These are phyloP conservation scores for Magnusiomyces starmeri DNA, from an alignment of 1,139 yeast species.

Conservation along the genomic window DNA sequence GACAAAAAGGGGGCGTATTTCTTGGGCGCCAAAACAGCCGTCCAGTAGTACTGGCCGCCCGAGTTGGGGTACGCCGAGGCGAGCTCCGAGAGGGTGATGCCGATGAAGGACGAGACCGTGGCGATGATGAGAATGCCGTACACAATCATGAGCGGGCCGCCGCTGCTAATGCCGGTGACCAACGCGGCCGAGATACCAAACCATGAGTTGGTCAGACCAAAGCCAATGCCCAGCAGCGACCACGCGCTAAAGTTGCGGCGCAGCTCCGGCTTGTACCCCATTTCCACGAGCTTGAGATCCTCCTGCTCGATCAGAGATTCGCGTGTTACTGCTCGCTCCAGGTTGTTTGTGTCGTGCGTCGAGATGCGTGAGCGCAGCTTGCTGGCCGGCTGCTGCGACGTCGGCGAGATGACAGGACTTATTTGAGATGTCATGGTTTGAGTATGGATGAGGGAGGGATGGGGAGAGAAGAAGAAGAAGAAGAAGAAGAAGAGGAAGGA, in stretches of 20 bases:
- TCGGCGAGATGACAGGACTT: too few species aligned
- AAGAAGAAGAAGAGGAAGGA: too few species aligned
- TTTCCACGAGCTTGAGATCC: conserved; percentile 18
- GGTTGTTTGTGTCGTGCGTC: not conserved
- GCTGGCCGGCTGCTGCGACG: too few species aligned
- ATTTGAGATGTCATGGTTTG: too few species aligned
- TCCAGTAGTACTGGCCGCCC: conserved; percentile 59
- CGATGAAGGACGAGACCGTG: conserved; percentile 40
- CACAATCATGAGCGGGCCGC: conserved; percentile 45
- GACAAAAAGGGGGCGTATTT: conserved; percentile 43
- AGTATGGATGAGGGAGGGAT: too few species aligned
- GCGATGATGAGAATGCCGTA: conserved; percentile 48
- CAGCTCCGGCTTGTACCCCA: conserved; percentile 35
- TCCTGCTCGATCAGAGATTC: not conserved
- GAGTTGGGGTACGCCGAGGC: conserved; percentile 50
- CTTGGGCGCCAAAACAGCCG: conserved; percentile 47
- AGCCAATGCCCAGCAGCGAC: conserved; percentile 47
- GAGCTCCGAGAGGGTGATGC: conserved; percentile 44
- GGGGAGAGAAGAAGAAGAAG: too few species aligned
- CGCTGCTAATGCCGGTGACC: conserved; percentile 43
- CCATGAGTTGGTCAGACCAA: conserved; percentile 50
- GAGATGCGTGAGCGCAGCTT: not conserved
- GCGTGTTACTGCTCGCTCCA: not conserved
- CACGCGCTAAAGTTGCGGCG: conserved; percentile 46
- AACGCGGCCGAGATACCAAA: conserved; percentile 47